These are phyloP conservation scores for Colletotrichum incanum DNA, from an alignment of 2,329 filamentous ascomycete species.

Conservation along the genomic window DNA sequence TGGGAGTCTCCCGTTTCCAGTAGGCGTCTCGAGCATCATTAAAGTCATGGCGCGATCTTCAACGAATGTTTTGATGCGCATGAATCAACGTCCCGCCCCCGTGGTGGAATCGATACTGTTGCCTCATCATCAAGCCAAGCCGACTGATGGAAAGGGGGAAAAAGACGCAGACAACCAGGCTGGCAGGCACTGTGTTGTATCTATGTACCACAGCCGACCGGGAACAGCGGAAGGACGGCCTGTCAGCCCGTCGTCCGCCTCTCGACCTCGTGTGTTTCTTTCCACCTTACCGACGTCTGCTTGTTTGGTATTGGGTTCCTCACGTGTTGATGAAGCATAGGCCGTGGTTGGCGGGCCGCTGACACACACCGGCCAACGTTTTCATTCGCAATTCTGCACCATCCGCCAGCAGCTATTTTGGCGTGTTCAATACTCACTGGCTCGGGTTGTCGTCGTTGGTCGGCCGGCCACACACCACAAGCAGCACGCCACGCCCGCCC, in stretches of 20 bases:
- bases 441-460: not conserved
- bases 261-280: slow-evolving; percentile 17
- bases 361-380: slow-evolving; percentile 31
- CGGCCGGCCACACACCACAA: slow-evolving; percentile 19
- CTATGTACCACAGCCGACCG: slow-evolving; percentile 11
- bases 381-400: slow-evolving; percentile 17
- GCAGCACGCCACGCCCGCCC: slow-evolving; percentile 17
- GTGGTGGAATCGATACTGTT: slow-evolving; percentile 7
- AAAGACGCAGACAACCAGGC: slow-evolving; percentile 15
- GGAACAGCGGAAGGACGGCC: slow-evolving; percentile 31
- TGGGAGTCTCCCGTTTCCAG: slow-evolving; percentile 28
- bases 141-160: not conserved
- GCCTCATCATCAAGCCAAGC: not conserved
- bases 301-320: slow-evolving; percentile 26
- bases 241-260: slow-evolving; percentile 11
- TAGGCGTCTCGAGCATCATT: slow-evolving; percentile 34
- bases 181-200: not conserved
- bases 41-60: slow-evolving; percentile 34
- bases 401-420: slow-evolving; percentile 22
- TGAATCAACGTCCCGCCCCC: slow-evolving; percentile 18
- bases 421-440: slow-evolving; percentile 36
- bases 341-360: slow-evolving; percentile 15
- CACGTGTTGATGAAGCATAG: slow-evolving; percentile 16
- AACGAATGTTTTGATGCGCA: slow-evolving; percentile 25
- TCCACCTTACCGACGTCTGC: slow-evolving; percentile 20